Evolutionary conservation across 2,329 filamentous ascomycete species (phyloP).

Genomic region (Sporothrix sp.): DNA sequence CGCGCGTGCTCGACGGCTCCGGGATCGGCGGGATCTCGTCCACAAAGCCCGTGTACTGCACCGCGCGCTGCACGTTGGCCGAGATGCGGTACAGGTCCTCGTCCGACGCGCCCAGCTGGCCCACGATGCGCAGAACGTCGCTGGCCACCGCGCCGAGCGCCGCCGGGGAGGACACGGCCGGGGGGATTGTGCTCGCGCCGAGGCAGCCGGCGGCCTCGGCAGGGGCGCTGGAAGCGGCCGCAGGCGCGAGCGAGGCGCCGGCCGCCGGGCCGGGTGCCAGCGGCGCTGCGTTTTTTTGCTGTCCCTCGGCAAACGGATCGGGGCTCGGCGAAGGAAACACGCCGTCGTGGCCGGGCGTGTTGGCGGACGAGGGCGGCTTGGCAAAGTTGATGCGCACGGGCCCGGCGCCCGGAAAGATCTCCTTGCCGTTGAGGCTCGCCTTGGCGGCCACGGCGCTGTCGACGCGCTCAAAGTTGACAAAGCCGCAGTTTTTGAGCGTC

Average conservation of each 20-base stretch:
- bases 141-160: constrained; percentile 66
- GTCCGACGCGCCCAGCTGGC: constrained; percentile 75
- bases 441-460: constrained; percentile 89
- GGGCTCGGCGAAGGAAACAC: constrained; percentile 86
- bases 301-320: constrained; percentile 60
- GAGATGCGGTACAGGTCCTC: constrained; percentile 68
- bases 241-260: constrained; percentile 25
- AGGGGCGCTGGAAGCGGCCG: not conserved
- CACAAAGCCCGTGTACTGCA: constrained; percentile 61
- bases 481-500: constrained; percentile 97
- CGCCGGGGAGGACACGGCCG: constrained; percentile 54
- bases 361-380: constrained; percentile 83
- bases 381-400: constrained; percentile 95
- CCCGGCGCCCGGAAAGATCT: constrained; percentile 94
- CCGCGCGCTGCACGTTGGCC: constrained; percentile 63
- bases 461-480: constrained; percentile 90
- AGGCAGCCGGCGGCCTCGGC: too few relatives aligned
- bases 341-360: constrained; percentile 81
- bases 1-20: constrained; percentile 78
- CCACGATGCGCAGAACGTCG: constrained; percentile 78
- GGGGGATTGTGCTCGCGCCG: constrained; percentile 25
- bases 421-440: constrained; percentile 82
- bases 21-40: constrained; percentile 82
- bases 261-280: constrained; percentile 21
- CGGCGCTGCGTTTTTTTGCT: constrained; percentile 21